phyloP scores from a whole-genome alignment of 2,329 filamentous ascomycete genomes.

The Cladosporium halotolerans region DNA sequence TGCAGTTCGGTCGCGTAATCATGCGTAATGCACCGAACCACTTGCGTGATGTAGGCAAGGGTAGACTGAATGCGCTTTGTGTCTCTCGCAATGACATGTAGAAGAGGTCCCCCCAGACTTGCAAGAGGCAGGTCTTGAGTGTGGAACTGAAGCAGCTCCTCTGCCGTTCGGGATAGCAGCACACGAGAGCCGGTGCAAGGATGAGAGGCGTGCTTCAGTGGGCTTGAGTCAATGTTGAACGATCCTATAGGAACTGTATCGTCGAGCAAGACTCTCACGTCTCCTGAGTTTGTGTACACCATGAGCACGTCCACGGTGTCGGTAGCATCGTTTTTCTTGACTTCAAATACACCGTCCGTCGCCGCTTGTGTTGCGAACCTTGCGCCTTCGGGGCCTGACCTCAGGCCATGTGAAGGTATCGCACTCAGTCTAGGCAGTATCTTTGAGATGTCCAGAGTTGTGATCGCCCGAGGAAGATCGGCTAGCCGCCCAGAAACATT shows the following conservation, averaged over 20 bases:
- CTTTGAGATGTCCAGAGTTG: conserved; percentile 68
- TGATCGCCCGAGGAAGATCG: conserved; percentile 62
- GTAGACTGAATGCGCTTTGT: conserved; percentile 79
- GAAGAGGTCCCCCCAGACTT: conserved; percentile 48
- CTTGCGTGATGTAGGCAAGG: conserved; percentile 75
- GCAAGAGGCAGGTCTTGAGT: conserved; percentile 23
- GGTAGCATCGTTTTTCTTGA: conserved; percentile 1
- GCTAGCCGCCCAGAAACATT: conserved; percentile 35
- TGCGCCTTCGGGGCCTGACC: conserved; percentile 19
- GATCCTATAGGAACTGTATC: conserved; percentile 26
- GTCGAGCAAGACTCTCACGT: conserved; percentile 24
- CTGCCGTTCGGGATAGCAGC: conserved; percentile 43
- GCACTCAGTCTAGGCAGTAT: conserved; percentile 62
- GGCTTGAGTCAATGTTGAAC: conserved; percentile 13
- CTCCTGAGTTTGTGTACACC: conserved; percentile 8
- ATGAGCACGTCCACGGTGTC: conserved; percentile 10
- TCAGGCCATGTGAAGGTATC: conserved; percentile 45
- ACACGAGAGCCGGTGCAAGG: conserved; percentile 69
- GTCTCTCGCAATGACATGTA: conserved; percentile 79
- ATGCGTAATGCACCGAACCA: conserved; percentile 67
- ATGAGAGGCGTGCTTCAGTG: conserved; percentile 60
- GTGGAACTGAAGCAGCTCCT: conserved; percentile 7
- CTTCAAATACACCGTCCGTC: conserved; percentile 23
- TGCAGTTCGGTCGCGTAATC: conserved; percentile 82
- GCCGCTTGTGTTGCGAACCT: conserved; percentile 24